Percentiles rank a stretch among this genome's conserved stretches.
phyloP scores from a whole-genome alignment of 2,329 filamentous ascomycete species.

The Pseudogymnoascus pannorum region DNA sequence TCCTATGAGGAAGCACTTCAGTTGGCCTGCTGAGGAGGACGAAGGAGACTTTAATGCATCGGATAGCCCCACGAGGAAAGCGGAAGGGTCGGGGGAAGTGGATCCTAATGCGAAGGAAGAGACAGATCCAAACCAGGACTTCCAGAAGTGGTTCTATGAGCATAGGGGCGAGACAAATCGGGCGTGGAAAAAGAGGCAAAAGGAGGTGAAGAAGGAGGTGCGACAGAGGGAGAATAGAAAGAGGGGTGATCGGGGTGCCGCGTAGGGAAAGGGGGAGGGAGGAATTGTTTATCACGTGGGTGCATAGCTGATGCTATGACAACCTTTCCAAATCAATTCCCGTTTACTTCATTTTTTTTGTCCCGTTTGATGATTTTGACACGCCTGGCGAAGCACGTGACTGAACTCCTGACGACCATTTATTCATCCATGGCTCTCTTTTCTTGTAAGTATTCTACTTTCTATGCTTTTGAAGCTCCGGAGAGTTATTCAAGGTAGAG shows the following conservation, averaged over 20 bases:
- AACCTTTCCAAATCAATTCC: not conserved
- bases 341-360: not conserved
- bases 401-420: not conserved
- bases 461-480: not conserved
- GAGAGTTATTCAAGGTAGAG: not conserved
- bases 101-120: slow-evolving; percentile 19
- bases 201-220: slow-evolving; percentile 58
- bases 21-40: slow-evolving; percentile 44
- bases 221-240: slow-evolving; percentile 58
- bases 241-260: slow-evolving; percentile 28
- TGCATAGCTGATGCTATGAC: not conserved
- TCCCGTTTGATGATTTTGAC: not conserved
- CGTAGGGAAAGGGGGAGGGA: not conserved
- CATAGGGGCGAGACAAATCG: slow-evolving; percentile 57
- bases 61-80: slow-evolving; percentile 11
- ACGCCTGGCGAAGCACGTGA: not conserved
- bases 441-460: not conserved
- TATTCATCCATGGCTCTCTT: not conserved
- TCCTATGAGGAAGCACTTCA: slow-evolving; percentile 54
- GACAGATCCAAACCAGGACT: slow-evolving; percentile 38
- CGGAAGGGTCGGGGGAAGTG: slow-evolving; percentile 22
- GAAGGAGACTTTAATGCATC: slow-evolving; percentile 39
- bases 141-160: slow-evolving; percentile 63
- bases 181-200: slow-evolving; percentile 59
- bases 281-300: not conserved